phyloP scores from a whole-genome alignment of 2,329 filamentous ascomycete species.

The Ophiostoma quercus region DNA sequence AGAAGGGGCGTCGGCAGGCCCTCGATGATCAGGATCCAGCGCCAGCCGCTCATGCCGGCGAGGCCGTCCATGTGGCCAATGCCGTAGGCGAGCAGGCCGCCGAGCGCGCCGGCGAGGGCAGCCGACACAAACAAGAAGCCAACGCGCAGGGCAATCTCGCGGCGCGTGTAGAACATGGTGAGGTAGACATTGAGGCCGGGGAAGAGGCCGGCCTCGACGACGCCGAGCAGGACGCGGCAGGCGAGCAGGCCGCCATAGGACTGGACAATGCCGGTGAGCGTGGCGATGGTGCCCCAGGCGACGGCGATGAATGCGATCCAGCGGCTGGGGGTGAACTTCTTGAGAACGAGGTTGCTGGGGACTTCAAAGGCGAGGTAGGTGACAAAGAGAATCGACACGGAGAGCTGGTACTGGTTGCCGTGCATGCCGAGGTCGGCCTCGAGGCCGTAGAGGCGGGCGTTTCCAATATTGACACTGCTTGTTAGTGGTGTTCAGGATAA shows the following conservation, averaged over 20 bases:
- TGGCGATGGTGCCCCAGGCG: constrained; percentile 11
- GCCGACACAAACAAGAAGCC: constrained; percentile 21
- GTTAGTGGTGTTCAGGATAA: background rate
- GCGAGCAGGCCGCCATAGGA: constrained; percentile 40
- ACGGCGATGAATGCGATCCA: constrained; percentile 11
- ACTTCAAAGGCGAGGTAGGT: constrained; percentile 12
- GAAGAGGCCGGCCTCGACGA: constrained; percentile 57
- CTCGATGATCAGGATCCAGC: constrained; percentile 26
- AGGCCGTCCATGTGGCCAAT: constrained; percentile 19
- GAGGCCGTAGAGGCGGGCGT: constrained; percentile 3
- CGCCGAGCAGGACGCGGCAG: constrained; percentile 53
- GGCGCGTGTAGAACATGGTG: constrained; percentile 23
- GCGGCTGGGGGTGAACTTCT: constrained; percentile 13
- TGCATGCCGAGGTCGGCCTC: constrained; percentile 13
- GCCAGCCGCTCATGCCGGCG: constrained; percentile 18
- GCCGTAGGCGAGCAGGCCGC: constrained; percentile 22
- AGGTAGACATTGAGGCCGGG: constrained; percentile 52
- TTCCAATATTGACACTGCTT: constrained; percentile 10
- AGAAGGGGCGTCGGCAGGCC: constrained; percentile 21
- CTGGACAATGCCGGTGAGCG: constrained; percentile 2
- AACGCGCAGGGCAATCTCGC: constrained; percentile 22
- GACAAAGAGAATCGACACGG: constrained; percentile 4
- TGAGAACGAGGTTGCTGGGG: constrained; percentile 8
- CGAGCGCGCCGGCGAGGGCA: constrained; percentile 23
- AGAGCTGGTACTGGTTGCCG: constrained; percentile 14